Conservation (phyloP, 768 basidiomycete species). For the Candolleomyces aberdarensis region DNA sequence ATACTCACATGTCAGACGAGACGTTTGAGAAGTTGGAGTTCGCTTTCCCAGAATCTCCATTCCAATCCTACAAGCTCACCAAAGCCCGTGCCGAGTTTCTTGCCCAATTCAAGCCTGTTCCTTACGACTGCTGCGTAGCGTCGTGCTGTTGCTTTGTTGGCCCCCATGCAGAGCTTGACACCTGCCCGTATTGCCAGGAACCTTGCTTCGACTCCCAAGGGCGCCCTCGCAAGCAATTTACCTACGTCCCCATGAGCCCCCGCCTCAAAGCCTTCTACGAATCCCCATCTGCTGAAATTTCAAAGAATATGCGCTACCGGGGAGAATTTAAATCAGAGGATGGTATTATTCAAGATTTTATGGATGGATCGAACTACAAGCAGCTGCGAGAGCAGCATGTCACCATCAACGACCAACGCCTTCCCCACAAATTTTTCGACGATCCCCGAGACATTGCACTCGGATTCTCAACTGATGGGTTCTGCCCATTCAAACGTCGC, state of each 20-base stretch:
- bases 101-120: conserved; percentile 25
- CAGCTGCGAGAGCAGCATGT: conserved; percentile 20
- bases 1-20: background rate
- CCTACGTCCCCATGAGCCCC: conserved; percentile 32
- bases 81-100: conserved; percentile 19
- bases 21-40: background rate
- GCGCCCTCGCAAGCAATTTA: conserved; percentile 25
- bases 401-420: conserved; percentile 11
- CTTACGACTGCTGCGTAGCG: conserved; percentile 23
- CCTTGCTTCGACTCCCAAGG: conserved; percentile 3
- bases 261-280: conserved; percentile 19
- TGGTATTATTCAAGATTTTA: conserved; percentile 27
- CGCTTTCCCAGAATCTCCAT: background rate
- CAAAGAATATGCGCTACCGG: conserved; percentile 22
- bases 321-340: conserved; percentile 16
- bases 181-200: conserved; percentile 30
- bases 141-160: conserved; percentile 19
- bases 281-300: conserved; percentile 14
- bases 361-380: conserved; percentile 33
- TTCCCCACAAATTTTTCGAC: conserved; percentile 30
- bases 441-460: conserved; percentile 39
- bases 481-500: conserved; percentile 31
- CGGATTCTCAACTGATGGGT: conserved; percentile 40
- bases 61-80: background rate
- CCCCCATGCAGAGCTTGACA: conserved; percentile 13